Percentiles rank a stretch among this genome's conserved stretches.
These are phyloP conservation scores for Trichoderma guizhouense DNA, from an alignment of 2,329 filamentous ascomycete species.

Conservation along the genomic window DNA sequence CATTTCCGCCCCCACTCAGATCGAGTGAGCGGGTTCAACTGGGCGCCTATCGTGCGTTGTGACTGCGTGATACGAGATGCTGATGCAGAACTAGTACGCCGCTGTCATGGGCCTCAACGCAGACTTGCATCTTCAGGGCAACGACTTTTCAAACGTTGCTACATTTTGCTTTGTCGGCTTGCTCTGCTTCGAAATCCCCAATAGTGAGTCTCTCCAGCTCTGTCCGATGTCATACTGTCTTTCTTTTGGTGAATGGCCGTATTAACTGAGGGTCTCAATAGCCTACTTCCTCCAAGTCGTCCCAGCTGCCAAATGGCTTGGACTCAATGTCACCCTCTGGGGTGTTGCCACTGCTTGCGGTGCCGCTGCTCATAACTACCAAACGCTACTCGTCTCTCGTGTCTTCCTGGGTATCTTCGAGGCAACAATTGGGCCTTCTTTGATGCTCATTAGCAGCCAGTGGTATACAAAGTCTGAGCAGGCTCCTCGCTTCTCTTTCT, in stretches of 20 bases:
- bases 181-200: slow-evolving; percentile 56
- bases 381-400: slow-evolving; percentile 50
- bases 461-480: slow-evolving; percentile 62
- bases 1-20: slow-evolving; percentile 1
- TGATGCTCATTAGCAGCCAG: slow-evolving; percentile 59
- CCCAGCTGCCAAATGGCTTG: slow-evolving; percentile 60
- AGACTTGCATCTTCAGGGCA: slow-evolving; percentile 52
- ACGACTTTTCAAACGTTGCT: slow-evolving; percentile 61
- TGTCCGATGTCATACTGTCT: neutral
- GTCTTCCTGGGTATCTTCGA: slow-evolving; percentile 60
- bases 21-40: neutral
- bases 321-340: slow-evolving; percentile 56
- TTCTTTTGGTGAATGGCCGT: neutral
- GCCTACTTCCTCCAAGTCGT: slow-evolving; percentile 58
- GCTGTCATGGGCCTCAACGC: slow-evolving; percentile 61
- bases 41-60: neutral
- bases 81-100: slow-evolving; percentile 48
- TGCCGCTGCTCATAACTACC: slow-evolving; percentile 52
- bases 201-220: slow-evolving; percentile 40
- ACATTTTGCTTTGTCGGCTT: slow-evolving; percentile 63
- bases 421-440: slow-evolving; percentile 56
- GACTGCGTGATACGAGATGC: neutral
- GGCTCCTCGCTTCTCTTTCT: slow-evolving; percentile 57
- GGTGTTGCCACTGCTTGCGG: slow-evolving; percentile 53
- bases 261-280: slow-evolving; percentile 23